These are phyloP conservation scores for Nymphaea thermarum DNA, from an alignment of 164 flowering plant genomes.

Conservation along the genomic window DNA sequence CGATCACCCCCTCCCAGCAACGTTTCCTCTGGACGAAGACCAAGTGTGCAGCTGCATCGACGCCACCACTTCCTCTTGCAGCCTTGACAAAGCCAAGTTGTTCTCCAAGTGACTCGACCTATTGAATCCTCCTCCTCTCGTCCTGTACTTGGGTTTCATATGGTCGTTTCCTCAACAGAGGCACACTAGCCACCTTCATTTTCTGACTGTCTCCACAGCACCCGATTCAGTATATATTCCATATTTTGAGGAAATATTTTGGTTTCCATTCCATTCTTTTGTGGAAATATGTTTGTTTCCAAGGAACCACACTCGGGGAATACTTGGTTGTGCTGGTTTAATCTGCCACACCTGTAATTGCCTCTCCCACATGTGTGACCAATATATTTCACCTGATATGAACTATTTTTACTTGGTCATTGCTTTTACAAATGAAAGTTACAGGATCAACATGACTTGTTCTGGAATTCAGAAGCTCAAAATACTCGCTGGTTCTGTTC, in stretches of 20 bases:
- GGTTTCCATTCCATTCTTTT: neutral
- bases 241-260: no score
- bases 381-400: neutral
- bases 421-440: no score
- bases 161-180: neutral
- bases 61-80: conserved; percentile 66
- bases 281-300: neutral
- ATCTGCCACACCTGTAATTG: neutral
- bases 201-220: no score
- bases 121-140: no score
- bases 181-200: neutral
- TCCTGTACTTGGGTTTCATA: neutral
- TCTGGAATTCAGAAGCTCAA: no score
- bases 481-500: no score
- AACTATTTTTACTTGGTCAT: no score
- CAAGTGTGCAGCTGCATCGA: conserved; percentile 70
- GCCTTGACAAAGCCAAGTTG: conserved; percentile 36
- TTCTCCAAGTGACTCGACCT: conserved; percentile 41
- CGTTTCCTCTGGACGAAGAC: conserved; percentile 80
- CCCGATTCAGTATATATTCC: no score
- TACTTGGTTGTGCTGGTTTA: neutral
- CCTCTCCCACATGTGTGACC: no score
- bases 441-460: no score
- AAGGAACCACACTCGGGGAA: neutral
- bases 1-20: conserved; percentile 73